Percentiles rank a stretch among this genome's conserved stretches.
Conservation (phyloP, 225 moss, liverwort and hornwort species). For the Straminergon stramineum region DNA sequence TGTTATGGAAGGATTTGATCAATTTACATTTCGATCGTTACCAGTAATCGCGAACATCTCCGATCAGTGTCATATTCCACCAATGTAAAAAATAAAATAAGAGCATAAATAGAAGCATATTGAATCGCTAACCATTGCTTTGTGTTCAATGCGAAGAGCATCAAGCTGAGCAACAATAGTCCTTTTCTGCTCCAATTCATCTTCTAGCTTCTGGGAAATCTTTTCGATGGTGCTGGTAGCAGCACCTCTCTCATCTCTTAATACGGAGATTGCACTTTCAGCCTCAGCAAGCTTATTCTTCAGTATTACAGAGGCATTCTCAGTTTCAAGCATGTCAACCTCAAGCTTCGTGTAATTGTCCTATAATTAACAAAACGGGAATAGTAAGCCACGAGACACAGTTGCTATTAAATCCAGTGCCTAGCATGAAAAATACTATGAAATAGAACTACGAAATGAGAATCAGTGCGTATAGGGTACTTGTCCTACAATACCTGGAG, state of each 20-base stretch:
- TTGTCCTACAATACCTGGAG: constrained; percentile 28
- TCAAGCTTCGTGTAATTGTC: constrained; percentile 74
- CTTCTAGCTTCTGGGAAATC: constrained; percentile 30
- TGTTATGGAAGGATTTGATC: not conserved
- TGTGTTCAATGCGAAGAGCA: constrained; percentile 38
- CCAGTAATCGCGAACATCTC: not conserved
- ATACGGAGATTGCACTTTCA: constrained; percentile 30
- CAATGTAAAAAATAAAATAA: not conserved
- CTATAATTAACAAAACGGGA: constrained; percentile 12
- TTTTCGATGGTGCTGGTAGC: constrained; percentile 10
- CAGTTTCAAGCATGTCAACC: constrained; percentile 70
- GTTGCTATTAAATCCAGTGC: not conserved
- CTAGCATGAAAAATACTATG: not conserved
- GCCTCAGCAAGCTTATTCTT: constrained; percentile 60
- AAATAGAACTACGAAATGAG: not conserved
- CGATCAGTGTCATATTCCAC: not conserved
- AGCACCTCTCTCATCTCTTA: constrained; percentile 51
- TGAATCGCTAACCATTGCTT: constrained; percentile 22
- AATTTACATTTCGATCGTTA: not conserved
- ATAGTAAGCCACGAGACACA: not conserved
- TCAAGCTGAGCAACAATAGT: constrained; percentile 27
- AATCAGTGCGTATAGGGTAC: not conserved
- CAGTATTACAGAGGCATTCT: constrained; percentile 34
- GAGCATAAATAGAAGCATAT: not conserved
- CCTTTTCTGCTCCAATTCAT: constrained; percentile 30